Conservation (phyloP, 2,329 filamentous ascomycete genomes). For the Metarhizium brunneum region DNA sequence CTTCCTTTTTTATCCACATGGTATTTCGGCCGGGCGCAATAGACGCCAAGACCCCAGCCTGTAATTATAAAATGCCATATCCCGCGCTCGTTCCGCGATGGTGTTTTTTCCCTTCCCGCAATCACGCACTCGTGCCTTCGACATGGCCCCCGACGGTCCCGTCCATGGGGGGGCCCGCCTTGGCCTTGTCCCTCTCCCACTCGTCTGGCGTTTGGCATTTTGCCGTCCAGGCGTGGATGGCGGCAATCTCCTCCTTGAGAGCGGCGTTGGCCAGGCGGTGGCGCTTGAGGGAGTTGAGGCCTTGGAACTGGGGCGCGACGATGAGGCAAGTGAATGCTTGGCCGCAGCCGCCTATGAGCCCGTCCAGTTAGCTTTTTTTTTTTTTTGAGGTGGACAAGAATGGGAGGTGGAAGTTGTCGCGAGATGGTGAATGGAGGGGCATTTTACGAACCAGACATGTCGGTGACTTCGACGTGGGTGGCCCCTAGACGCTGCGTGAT, state of each 20-base stretch:
- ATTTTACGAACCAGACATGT: slow-evolving; percentile 68
- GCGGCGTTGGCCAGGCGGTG: slow-evolving; percentile 79
- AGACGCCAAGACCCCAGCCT: not conserved
- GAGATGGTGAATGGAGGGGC: not conserved
- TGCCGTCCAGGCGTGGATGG: slow-evolving; percentile 90
- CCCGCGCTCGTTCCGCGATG: not conserved
- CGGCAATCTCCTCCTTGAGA: slow-evolving; percentile 78
- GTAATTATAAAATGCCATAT: not conserved
- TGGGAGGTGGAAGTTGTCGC: not conserved
- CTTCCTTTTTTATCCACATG: not conserved
- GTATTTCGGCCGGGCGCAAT: not conserved
- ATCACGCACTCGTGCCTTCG: slow-evolving; percentile 17
- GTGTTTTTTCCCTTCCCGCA: no score
- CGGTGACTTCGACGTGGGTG: slow-evolving; percentile 75
- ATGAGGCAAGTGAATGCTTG: slow-evolving; percentile 52
- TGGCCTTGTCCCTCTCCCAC: slow-evolving; percentile 58
- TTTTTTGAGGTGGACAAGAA: no score
- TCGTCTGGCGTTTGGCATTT: slow-evolving; percentile 90
- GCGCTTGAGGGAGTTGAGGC: slow-evolving; percentile 69
- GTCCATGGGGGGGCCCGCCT: slow-evolving; percentile 29
- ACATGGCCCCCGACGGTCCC: slow-evolving; percentile 36
- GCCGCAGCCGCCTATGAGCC: slow-evolving; percentile 44
- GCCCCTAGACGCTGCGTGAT: slow-evolving; percentile 64
- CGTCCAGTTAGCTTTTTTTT: not conserved
- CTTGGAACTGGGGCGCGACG: slow-evolving; percentile 58